Base-by-base conservation (phyloP, 2,329 filamentous ascomycete genomes). In the Trichoderma citrinoviride region DNA sequence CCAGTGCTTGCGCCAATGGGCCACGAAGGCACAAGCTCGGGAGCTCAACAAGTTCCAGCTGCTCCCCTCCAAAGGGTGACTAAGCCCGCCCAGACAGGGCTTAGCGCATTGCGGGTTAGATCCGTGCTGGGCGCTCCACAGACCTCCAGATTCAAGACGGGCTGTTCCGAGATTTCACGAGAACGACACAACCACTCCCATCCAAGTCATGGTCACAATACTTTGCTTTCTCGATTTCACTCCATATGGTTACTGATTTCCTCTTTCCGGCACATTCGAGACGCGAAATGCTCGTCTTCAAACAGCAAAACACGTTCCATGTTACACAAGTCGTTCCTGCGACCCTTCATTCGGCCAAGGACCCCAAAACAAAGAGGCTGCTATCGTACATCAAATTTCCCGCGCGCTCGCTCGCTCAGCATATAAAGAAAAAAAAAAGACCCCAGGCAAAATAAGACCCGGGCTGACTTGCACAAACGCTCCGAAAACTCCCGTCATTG, bases 301-400 rank as follows among this genome's bases (percentile, higher is more conserved):
- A 15, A 25, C 58, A 19, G 25, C 14, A 14, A 7, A 21, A 8
- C n/a, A 3, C 19, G 17, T 56, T 37, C 29, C 44, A 33, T 25
- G 49, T 27, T n/a, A n/a, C 25, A 21, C 25, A 46, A 19, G 56
- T 61, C 49, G 41, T 47, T 43, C 63, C 56, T 43, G 49, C 63
- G 56, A 65, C 41, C 47, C 33, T 3, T 37, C 33, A 37, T 29
- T 29, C n/a, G 40, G 25, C 21, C 15, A 56, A 65, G 55, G 46
- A n/a, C 46, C 63, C 47, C 23, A 49, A 61, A 55, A 27, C 37
- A 47, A 54, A 65, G 27, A 63, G 47, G 41, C 40, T 43, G 52
- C 46, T 61, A 65, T 61, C 63, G 25, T 65, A 65, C 56, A 65
- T 19, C 56, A 61, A 65, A 65, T 55, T 52, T 27, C 29, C 33